Evolutionary conservation across 805 yeast genomes (phyloP).

Genomic region (Candida arabinofermentans): DNA sequence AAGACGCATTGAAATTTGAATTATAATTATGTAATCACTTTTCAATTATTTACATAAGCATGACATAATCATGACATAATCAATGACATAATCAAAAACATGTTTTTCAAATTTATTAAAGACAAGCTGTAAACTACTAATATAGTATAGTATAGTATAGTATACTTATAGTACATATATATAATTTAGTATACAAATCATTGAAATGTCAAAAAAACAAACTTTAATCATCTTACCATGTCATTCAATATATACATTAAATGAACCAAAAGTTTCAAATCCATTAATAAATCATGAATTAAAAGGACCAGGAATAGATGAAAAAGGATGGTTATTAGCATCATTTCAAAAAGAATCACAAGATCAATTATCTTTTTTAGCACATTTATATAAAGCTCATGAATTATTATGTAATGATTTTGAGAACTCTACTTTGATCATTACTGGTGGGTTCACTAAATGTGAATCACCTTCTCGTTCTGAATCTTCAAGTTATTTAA

Average conservation of each 20-base stretch:
- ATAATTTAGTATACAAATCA: neutral
- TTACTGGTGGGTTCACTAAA: constrained; percentile 69
- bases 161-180: neutral
- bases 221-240: constrained; percentile 48
- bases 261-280: neutral
- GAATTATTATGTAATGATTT: constrained; percentile 27
- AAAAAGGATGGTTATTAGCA: constrained; percentile 63
- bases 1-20: no score
- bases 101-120: no score
- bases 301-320: constrained; percentile 40
- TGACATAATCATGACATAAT: neutral
- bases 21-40: no score
- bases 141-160: no score
- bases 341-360: constrained; percentile 65
- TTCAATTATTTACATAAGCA: neutral
- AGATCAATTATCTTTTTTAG: constrained; percentile 62
- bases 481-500: constrained; percentile 56
- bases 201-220: neutral
- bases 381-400: constrained; percentile 52
- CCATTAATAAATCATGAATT: constrained; percentile 1
- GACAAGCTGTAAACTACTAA: no score
- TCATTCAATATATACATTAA: constrained; percentile 25
- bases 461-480: constrained; percentile 43
- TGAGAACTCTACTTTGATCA: constrained; percentile 19
- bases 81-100: neutral